phyloP scores from a whole-genome alignment of 495 filamentous ascomycete genomes.

The Penicillium arizonense region DNA sequence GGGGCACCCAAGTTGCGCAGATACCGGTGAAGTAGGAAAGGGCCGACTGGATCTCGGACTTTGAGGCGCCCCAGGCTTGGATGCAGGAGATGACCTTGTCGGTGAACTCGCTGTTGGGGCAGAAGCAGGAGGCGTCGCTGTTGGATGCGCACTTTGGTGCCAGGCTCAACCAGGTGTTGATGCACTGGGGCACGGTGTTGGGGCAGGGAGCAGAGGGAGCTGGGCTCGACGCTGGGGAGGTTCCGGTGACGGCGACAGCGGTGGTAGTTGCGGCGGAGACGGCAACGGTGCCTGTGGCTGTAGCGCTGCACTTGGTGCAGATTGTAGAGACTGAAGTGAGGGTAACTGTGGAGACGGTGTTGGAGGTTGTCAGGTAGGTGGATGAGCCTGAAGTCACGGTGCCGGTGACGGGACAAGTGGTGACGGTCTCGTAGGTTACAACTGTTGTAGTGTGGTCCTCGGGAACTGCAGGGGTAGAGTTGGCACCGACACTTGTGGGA shows the following conservation, averaged over 20 bases:
- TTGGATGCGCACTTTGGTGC: constrained; percentile 76
- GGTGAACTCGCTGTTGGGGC: constrained; percentile 73
- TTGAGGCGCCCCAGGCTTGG: constrained; percentile 66
- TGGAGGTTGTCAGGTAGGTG: constrained; percentile 32
- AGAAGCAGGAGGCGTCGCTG: constrained; percentile 83
- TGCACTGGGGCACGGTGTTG: constrained; percentile 75
- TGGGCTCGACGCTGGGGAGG: constrained; percentile 19
- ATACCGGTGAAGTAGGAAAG: constrained; percentile 88
- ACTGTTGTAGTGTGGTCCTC: constrained; percentile 25
- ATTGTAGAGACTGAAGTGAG: constrained; percentile 39
- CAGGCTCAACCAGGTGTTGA: constrained; percentile 85
- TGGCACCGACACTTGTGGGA: constrained; percentile 15
- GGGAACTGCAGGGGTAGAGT: constrained; percentile 7
- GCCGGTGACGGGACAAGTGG: constrained; percentile 22
- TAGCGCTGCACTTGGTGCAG: constrained; percentile 31
- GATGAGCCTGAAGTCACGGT: constrained; percentile 15
- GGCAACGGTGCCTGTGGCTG: constrained; percentile 4
- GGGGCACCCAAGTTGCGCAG: constrained; percentile 69
- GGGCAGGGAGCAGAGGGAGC: constrained; percentile 55
- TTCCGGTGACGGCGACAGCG: constrained; percentile 11
- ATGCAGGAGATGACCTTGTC: constrained; percentile 80
- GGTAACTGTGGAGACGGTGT: constrained; percentile 37
- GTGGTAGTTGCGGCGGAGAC: not conserved
- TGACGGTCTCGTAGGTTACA: constrained; percentile 34
- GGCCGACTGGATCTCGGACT: constrained; percentile 65